Evolutionary conservation across 2,329 filamentous ascomycete genomes (phyloP), one percentile per base, ranked within the genome.

Genomic region (Colletotrichum tofieldiae): DNA sequence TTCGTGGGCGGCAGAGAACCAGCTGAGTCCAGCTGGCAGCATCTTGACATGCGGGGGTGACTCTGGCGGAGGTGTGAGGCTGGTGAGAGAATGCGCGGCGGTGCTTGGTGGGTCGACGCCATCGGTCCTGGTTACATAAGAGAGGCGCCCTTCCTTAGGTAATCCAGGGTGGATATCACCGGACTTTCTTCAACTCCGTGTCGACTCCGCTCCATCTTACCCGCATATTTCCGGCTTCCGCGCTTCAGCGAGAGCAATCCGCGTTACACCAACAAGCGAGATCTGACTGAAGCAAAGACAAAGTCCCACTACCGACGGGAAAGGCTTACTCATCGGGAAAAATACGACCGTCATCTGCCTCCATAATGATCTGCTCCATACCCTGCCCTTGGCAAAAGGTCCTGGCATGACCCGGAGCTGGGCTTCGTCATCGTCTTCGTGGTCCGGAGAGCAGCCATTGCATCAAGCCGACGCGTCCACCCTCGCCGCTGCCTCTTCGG

Each of bases 371-470:
- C 12, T 1, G n/a, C 5, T 11, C 7, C 26, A 20, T 23, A 18
- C 23, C 29, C 47, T 43, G 29, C 11, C 18, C 51, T 29, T 29
- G 26, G 43, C 29, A 49, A 39, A 32, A 26, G 41, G 5, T 18
- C 9, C 18, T 3, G 35, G n/a, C 20, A 26, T 20, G 45, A 39
- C 43, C 6, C 18, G 29, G 37, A 11, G 29, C 5, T 26, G 41
- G 41, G 68, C 58, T 58, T 71, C 68, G 68, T 71, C 68, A 71
- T 18, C 68, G 45, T 54, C 29, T 56, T 62, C 68, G 68, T 71
- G 8, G 35, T n/a, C 52, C 23, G 51, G 5, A 1, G 20, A 56
- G 18, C 7, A 43, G 49, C 35, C 16, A 12, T n/a, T 45, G 18
- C 41, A 49, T 16, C 14, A 43, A 51, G 64, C 6, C 54, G n/a